Conservation (phyloP, 2,329 filamentous ascomycete species). For the Blastomyces silverae region DNA sequence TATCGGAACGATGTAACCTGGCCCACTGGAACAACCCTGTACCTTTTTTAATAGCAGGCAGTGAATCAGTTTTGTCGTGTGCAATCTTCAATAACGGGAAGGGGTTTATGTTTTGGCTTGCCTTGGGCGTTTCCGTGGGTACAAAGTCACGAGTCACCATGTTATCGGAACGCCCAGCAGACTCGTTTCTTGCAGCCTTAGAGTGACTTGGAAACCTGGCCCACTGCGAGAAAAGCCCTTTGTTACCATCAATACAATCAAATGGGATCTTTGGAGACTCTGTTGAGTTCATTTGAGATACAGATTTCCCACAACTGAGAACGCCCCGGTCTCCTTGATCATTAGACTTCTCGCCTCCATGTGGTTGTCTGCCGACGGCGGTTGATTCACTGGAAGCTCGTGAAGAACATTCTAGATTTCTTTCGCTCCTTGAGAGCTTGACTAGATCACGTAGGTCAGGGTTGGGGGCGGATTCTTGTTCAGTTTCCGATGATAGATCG, state of each 20-base stretch:
- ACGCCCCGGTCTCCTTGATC: neutral
- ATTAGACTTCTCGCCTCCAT: no score
- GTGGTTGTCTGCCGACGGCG: neutral
- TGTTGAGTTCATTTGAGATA: neutral
- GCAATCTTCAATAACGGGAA: neutral
- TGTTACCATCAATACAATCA: neutral
- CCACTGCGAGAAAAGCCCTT: slow-evolving; percentile 22
- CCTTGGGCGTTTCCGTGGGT: neutral
- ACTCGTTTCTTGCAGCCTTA: slow-evolving; percentile 18
- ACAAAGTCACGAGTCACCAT: slow-evolving; percentile 24
- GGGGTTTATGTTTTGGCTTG: neutral
- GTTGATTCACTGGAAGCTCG: neutral
- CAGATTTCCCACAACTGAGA: neutral
- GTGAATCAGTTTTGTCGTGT: neutral
- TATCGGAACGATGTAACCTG: slow-evolving; percentile 14
- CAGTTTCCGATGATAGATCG: neutral
- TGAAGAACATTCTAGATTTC: neutral
- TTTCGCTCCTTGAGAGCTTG: neutral
- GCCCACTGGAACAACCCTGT: slow-evolving; percentile 18
- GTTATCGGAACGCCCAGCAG: slow-evolving; percentile 20
- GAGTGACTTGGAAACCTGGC: slow-evolving; percentile 23
- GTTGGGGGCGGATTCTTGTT: neutral
- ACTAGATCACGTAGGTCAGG: neutral
- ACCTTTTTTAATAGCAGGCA: slow-evolving; percentile 14
- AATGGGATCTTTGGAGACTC: no score